Evolutionary conservation across 495 filamentous ascomycete species (phyloP).

Genomic region (Tuber calosporum): DNA sequence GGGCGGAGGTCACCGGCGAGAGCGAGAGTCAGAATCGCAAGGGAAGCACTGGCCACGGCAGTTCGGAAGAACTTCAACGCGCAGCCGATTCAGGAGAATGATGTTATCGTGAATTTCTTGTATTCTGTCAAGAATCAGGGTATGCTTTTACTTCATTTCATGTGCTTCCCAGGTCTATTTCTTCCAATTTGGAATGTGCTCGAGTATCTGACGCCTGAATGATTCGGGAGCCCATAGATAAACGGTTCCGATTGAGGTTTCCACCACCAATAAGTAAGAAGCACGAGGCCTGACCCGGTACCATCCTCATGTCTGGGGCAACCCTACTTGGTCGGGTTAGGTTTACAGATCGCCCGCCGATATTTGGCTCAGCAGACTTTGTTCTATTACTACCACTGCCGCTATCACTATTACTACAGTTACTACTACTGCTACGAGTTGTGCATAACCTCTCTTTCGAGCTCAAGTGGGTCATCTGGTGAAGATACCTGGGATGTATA

Average conservation of each 20-base stretch:
- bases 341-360: background rate
- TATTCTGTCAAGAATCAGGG: constrained; percentile 68
- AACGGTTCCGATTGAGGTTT: constrained; percentile 40
- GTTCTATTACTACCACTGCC: background rate
- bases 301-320: background rate
- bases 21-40: constrained; percentile 56
- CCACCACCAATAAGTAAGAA: constrained; percentile 38
- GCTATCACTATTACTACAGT: no score
- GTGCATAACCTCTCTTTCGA: background rate
- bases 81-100: constrained; percentile 73
- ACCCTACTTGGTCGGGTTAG: background rate
- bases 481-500: background rate
- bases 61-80: constrained; percentile 89
- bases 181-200: background rate
- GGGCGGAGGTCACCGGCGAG: constrained; percentile 32
- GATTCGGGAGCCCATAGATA: constrained; percentile 29
- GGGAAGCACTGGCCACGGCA: constrained; percentile 57
- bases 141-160: constrained; percentile 27
- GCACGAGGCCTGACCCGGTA: constrained; percentile 18
- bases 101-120: constrained; percentile 77
- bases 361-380: background rate
- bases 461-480: background rate
- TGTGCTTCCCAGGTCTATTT: background rate
- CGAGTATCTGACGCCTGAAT: constrained; percentile 1
- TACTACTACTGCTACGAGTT: background rate